Base-by-base conservation (phyloP, 805 yeast species). In the Suhomyces canberraensis region DNA sequence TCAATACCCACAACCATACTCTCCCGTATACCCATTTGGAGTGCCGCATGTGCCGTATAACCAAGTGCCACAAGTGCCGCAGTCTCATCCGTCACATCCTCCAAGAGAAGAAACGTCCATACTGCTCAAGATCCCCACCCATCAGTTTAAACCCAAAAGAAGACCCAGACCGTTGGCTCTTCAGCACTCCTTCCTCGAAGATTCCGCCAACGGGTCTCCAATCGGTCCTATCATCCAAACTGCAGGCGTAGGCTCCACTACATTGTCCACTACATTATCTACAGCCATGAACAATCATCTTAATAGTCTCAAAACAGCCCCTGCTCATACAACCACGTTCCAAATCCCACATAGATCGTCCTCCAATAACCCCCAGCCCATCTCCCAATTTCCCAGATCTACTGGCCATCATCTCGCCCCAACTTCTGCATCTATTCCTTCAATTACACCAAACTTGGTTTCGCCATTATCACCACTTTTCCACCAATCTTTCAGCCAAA, bases 401-500 rank as follows among this genome's bases (percentile, higher is more conserved):
- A n/a, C n/a, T n/a, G n/a, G n/a, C n/a, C n/a, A n/a, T n/a, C n/a
- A n/a, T n/a, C n/a, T n/a, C n/a, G n/a, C n/a, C 11, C 28, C 35
- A 4, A 24, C 16, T 16, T 32, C 29, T 4, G 20, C 35, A 16
- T 29, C 33, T 25, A 24, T 19, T 24, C 35, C 45, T 11, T 45
- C 54, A 18, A 46, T 56, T 11, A 51, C 60, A 3, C 63, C 67
- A 18, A 54, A 55, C 36, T 45, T 60, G 45, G 62, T 58, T 19
- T 54, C 62, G 35, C 71, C 73, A 11, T 51, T 68, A 24, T 56
- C 63, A 17, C 73, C 73, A 14, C 53, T 68, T 24, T 67, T 62
- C 46, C 69, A 62, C 43, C 69, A 62, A 41, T 47, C 60, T 18
- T 62, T 63, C 40, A 52, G 49, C 47, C 61, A 58, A 34, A 39